Base-by-base conservation (phyloP, 2,329 filamentous ascomycete species). In the Microsporum audouinii region DNA sequence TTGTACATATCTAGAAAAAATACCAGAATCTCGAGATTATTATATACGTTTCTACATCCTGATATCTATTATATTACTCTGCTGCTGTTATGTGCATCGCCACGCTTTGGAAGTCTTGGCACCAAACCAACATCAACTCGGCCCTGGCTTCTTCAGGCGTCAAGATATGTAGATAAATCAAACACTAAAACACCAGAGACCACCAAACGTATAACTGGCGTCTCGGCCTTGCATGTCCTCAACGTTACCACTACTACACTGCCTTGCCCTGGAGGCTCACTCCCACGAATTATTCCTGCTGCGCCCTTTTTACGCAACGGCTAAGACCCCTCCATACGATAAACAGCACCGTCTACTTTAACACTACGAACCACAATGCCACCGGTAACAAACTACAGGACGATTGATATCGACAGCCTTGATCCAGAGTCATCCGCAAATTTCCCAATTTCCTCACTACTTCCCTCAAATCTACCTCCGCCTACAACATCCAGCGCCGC, bases 321-420 rank as follows among this genome's bases (percentile, higher is more conserved):
- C 38, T 23, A 33, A 43, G 53, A 53, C 27, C 23, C 57, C 56
- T 6, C 27, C 45, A 51, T 39, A 27, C 29, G 14, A 60, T 29
- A 23, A 23, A 43, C 10, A 49, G 23, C 12, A n/a, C 29, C 41
- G 23, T 58, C n/a, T 29, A 29, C 5, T 29, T 29, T 17, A 29
- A 58, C 31, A 34, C 51, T 12, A 55, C 45, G 33, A 5, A 43
- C 23, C 47, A 61, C 60, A 58, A 72, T 61, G 62, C 77, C 77
- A 76, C 70, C 76, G 61, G 72, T 74, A 69, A 74, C 83, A 76
- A 86, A 86, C 73, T 86, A 83, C 78, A 89, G 91, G 75, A 96
- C 90, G 67, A 94, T 96, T 81, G 90, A 96, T 82, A 88, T 96
- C 75, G 91, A 96, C 74, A 86, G 87, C 68, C 83, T 95, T 69